Conservation (phyloP, 1,284 basidiomycete species). For the Ustilago cynodontis region DNA sequence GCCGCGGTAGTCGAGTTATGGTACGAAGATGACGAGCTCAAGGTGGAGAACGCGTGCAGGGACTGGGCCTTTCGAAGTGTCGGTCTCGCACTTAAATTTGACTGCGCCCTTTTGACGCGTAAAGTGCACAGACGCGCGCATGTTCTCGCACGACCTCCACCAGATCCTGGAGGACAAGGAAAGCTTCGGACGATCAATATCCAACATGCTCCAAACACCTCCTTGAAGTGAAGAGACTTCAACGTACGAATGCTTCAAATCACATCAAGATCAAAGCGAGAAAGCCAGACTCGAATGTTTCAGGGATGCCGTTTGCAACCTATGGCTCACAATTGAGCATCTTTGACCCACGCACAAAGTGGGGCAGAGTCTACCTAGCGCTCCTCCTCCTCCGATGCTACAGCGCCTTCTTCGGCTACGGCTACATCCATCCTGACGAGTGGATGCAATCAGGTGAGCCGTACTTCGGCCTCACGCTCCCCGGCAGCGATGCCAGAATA, state of each 20-base stretch:
- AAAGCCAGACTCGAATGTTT: background rate
- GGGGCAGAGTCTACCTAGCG: constrained; percentile 31
- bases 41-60: background rate
- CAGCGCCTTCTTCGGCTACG: constrained; percentile 59
- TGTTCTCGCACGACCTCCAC: constrained; percentile 18
- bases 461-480: constrained; percentile 22
- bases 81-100: constrained; percentile 10
- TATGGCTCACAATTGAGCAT: constrained; percentile 7
- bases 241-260: background rate
- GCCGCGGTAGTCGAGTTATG: background rate
- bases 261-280: background rate
- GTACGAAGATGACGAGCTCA: background rate
- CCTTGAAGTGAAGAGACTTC: background rate
- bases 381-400: constrained; percentile 58
- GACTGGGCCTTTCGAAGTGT: constrained; percentile 11
- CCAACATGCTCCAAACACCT: background rate
- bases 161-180: background rate
- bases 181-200: background rate
- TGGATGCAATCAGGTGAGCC: constrained; percentile 70
- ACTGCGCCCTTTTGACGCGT: constrained; percentile 30
- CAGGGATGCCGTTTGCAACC: constrained; percentile 1
- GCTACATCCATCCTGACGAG: constrained; percentile 70
- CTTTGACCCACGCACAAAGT: constrained; percentile 21
- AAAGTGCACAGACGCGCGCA: constrained; percentile 26
- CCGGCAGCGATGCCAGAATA: background rate